Evolutionary conservation across 2,329 filamentous ascomycete genomes (phyloP).

Genomic region (Exophiala bonariae): DNA sequence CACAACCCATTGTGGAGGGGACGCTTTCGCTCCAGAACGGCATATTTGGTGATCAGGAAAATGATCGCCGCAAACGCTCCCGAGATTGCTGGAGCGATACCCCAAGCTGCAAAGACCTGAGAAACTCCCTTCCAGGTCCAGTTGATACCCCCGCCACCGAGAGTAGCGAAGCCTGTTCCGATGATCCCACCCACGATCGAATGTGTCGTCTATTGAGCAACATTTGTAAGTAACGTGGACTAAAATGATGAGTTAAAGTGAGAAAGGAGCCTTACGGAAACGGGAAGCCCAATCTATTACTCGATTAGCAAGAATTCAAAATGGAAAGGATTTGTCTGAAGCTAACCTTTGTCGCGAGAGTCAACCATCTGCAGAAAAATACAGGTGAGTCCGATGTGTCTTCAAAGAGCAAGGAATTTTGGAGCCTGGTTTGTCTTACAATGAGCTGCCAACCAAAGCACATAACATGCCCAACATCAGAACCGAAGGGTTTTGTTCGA

Average conservation of each 20-base stretch:
- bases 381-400: slow-evolving; percentile 35
- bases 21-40: slow-evolving; percentile 70
- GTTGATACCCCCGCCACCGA: slow-evolving; percentile 59
- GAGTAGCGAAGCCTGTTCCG: slow-evolving; percentile 67
- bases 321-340: too few relatives aligned
- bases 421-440: too few relatives aligned
- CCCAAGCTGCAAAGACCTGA: slow-evolving; percentile 68
- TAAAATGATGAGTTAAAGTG: too few relatives aligned
- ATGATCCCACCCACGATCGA: slow-evolving; percentile 67
- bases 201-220: too few relatives aligned
- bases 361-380: slow-evolving; percentile 71
- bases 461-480: slow-evolving; percentile 68
- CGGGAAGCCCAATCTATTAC: slow-evolving; percentile 62
- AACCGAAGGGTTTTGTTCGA: slow-evolving; percentile 60
- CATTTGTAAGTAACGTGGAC: too few relatives aligned
- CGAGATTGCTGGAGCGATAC: slow-evolving; percentile 68
- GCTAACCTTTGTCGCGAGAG: slow-evolving; percentile 70
- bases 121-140: slow-evolving; percentile 72
- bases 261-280: too few relatives aligned
- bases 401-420: too few relatives aligned
- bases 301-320: background rate
- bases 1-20: slow-evolving; percentile 38
- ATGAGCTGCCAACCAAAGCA: slow-evolving; percentile 62
- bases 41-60: slow-evolving; percentile 69
- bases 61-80: slow-evolving; percentile 65